These are phyloP conservation scores for Verticillium nonalfalfae DNA, from an alignment of 2,329 filamentous ascomycete species.

Conservation along the genomic window DNA sequence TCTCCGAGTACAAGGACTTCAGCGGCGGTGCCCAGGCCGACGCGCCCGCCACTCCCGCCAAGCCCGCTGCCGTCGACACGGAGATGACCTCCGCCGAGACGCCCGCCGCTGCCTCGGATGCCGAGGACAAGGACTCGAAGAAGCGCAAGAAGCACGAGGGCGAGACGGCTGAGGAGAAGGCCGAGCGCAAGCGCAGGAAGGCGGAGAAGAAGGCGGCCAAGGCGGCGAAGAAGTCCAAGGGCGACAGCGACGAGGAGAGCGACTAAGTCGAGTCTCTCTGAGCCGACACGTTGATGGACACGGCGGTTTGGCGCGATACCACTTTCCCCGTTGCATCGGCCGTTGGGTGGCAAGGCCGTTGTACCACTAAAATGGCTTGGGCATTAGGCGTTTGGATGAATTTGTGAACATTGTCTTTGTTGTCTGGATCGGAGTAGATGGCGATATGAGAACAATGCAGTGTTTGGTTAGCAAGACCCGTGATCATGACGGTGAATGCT, in stretches of 20 bases:
- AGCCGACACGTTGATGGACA: background rate
- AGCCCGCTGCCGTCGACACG: slow-evolving; percentile 26
- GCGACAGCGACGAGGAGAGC: slow-evolving; percentile 46
- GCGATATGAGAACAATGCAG: background rate
- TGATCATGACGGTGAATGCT: background rate
- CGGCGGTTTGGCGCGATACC: slow-evolving; percentile 1
- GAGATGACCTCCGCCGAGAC: slow-evolving; percentile 15
- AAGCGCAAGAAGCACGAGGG: slow-evolving; percentile 79
- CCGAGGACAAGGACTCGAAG: slow-evolving; percentile 50
- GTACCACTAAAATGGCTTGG: slow-evolving; percentile 15
- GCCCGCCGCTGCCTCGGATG: slow-evolving; percentile 27
- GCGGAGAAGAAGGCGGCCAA: slow-evolving; percentile 55
- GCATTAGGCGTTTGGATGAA: slow-evolving; percentile 10
- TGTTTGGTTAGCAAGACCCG: background rate
- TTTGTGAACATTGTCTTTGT: background rate
- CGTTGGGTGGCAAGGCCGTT: slow-evolving; percentile 9
- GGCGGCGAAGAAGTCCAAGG: slow-evolving; percentile 47
- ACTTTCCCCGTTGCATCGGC: slow-evolving; percentile 8
- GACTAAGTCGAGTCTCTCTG: slow-evolving; percentile 28
- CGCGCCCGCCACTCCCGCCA: slow-evolving; percentile 34
- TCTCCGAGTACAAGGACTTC: slow-evolving; percentile 87
- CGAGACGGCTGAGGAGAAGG: slow-evolving; percentile 64
- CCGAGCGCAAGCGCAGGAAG: slow-evolving; percentile 53
- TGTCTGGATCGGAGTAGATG: background rate
- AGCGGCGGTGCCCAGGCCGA: slow-evolving; percentile 46